Conservation (phyloP, 2,329 filamentous ascomycete genomes). For the Blumeria graminis region DNA sequence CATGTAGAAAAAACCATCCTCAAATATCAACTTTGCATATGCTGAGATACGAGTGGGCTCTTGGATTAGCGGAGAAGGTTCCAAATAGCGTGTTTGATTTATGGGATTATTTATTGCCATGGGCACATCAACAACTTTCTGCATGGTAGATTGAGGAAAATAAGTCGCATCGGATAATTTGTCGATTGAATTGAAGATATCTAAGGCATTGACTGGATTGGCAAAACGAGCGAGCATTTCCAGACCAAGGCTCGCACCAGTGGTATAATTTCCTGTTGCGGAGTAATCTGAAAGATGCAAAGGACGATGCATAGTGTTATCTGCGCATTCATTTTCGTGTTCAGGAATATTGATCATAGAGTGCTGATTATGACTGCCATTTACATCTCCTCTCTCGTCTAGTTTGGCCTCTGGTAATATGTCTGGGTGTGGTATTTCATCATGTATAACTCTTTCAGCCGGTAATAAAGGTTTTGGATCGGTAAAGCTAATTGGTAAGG, state of each 20-base stretch:
- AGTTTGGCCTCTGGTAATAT: not conserved
- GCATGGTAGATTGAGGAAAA: not conserved
- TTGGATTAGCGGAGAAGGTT: constrained; percentile 5
- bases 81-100: constrained; percentile 5
- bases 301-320: not conserved
- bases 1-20: constrained; percentile 58
- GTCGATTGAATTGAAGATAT: not conserved
- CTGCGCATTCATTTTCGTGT: not conserved
- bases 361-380: not conserved
- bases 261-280: not conserved
- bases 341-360: not conserved
- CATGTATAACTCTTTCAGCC: too few species aligned
- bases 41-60: constrained; percentile 16
- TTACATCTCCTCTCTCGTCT: not conserved
- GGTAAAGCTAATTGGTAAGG: too few species aligned
- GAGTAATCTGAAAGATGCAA: not conserved
- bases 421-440: too few species aligned
- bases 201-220: not conserved
- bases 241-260: not conserved
- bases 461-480: too few species aligned
- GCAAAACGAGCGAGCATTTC: not conserved
- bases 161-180: not conserved
- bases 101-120: constrained; percentile 4
- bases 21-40: constrained; percentile 39
- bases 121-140: constrained; percentile 3